A percentile compares a stretch with the other conserved stretches of the same genome.
Evolutionary conservation across 192 early-diverging fungal genomes (phyloP).

Genomic region (Backusella parvicylindrica): DNA sequence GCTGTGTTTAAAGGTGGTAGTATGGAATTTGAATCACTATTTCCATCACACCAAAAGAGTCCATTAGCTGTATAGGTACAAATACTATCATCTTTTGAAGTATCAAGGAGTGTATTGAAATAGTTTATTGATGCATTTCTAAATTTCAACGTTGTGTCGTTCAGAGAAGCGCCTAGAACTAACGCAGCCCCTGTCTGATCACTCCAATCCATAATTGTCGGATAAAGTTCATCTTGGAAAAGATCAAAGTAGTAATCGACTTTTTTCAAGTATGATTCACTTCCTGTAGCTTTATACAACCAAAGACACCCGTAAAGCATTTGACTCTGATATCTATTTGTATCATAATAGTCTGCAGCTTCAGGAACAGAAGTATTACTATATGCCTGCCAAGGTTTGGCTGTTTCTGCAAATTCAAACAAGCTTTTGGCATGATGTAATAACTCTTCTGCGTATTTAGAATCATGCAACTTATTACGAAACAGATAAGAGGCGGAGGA

Average conservation of each 20-base stretch:
- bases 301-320: slow-evolving; percentile 47
- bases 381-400: slow-evolving; percentile 38
- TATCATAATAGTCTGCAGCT: slow-evolving; percentile 32
- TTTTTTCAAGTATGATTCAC: slow-evolving; percentile 29
- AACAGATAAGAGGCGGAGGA: slow-evolving; percentile 47
- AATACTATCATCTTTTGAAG: neutral
- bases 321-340: slow-evolving; percentile 39
- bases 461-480: slow-evolving; percentile 39
- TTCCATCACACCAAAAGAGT: slow-evolving; percentile 19
- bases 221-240: slow-evolving; percentile 19
- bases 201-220: slow-evolving; percentile 40
- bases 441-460: slow-evolving; percentile 33
- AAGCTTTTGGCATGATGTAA: slow-evolving; percentile 38
- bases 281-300: slow-evolving; percentile 45
- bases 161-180: slow-evolving; percentile 32
- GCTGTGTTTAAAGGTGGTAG: slow-evolving; percentile 17
- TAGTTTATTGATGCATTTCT: slow-evolving; percentile 18
- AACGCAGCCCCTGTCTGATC: slow-evolving; percentile 37
- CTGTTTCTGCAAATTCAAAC: slow-evolving; percentile 37
- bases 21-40: slow-evolving; percentile 7
- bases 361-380: slow-evolving; percentile 28
- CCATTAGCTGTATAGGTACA: slow-evolving; percentile 26
- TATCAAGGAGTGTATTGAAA: slow-evolving; percentile 25
- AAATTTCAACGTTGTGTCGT: slow-evolving; percentile 27
- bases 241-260: slow-evolving; percentile 34